Percentiles rank a stretch among this genome's conserved stretches.
Conservation (phyloP, 768 basidiomycete species). For the Clitopilus passeckerianus region DNA sequence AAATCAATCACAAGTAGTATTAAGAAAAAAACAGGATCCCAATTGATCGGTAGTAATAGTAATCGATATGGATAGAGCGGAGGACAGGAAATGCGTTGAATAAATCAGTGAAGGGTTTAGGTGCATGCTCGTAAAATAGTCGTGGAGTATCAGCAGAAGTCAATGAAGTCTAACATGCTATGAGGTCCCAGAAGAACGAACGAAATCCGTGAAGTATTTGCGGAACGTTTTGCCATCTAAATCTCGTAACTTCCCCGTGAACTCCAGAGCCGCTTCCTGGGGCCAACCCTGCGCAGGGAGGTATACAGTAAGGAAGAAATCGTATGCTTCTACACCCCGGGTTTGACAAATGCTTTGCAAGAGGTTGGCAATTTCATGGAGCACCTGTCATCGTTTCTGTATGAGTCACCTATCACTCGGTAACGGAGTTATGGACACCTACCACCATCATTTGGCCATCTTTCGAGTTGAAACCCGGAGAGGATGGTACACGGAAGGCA, state of each 20-base stretch:
- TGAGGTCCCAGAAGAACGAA: conserved; percentile 66
- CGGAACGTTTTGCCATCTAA: conserved; percentile 73
- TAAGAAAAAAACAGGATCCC: not conserved
- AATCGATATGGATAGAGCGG: no score
- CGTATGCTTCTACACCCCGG: conserved; percentile 77
- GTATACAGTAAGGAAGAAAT: conserved; percentile 74
- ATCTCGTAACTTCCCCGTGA: conserved; percentile 70
- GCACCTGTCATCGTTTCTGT: conserved; percentile 45
- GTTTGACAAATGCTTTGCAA: conserved; percentile 74
- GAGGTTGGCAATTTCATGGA: conserved; percentile 85
- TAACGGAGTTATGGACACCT: conserved; percentile 23
- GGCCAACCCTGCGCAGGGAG: conserved; percentile 91
- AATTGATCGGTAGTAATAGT: no score
- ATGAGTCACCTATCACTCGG: conserved; percentile 1
- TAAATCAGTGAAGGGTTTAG: not conserved
- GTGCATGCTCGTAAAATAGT: not conserved
- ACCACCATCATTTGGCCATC: conserved; percentile 86
- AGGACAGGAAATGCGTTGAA: no score
- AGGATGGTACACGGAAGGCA: conserved; percentile 77
- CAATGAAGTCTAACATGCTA: conserved; percentile 26
- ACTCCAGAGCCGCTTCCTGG: conserved; percentile 66
- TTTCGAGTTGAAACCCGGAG: conserved; percentile 78
- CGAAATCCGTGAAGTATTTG: conserved; percentile 85
- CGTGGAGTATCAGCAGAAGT: not conserved
- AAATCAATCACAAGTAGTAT: not conserved